phyloP scores from a whole-genome alignment of 805 yeast species.

The Candida orba region DNA sequence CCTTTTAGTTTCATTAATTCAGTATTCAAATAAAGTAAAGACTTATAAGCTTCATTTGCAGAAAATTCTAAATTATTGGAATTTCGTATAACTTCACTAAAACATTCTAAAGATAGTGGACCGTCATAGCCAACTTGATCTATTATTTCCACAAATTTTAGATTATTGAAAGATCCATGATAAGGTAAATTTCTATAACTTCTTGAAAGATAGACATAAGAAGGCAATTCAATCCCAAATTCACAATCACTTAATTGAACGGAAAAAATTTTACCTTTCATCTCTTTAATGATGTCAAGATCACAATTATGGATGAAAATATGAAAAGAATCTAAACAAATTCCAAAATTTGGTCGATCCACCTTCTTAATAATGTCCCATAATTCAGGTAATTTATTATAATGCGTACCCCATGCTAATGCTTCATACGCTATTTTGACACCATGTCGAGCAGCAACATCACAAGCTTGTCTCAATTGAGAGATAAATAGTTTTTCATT shows the following conservation, averaged over 20 bases:
- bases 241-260: conserved; percentile 24
- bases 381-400: conserved; percentile 14
- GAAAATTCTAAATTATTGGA: background rate
- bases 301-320: conserved; percentile 12
- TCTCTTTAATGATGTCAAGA: conserved; percentile 6
- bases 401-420: conserved; percentile 23
- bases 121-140: conserved; percentile 2
- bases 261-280: conserved; percentile 18
- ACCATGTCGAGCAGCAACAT: conserved; percentile 5
- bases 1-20: background rate
- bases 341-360: conserved; percentile 22
- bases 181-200: conserved; percentile 6
- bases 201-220: conserved; percentile 5
- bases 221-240: background rate
- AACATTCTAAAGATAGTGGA: conserved; percentile 6
- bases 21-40: background rate
- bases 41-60: conserved; percentile 1
- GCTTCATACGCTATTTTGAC: conserved; percentile 25
- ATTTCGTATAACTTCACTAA: conserved; percentile 3
- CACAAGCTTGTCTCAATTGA: conserved; percentile 2
- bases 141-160: background rate
- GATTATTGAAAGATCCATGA: conserved; percentile 4
- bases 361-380: conserved; percentile 18
- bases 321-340: conserved; percentile 26
- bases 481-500: background rate